Conservation (phyloP, 1,284 basidiomycete genomes). For the Sanguinoderma infundibulare region DNA sequence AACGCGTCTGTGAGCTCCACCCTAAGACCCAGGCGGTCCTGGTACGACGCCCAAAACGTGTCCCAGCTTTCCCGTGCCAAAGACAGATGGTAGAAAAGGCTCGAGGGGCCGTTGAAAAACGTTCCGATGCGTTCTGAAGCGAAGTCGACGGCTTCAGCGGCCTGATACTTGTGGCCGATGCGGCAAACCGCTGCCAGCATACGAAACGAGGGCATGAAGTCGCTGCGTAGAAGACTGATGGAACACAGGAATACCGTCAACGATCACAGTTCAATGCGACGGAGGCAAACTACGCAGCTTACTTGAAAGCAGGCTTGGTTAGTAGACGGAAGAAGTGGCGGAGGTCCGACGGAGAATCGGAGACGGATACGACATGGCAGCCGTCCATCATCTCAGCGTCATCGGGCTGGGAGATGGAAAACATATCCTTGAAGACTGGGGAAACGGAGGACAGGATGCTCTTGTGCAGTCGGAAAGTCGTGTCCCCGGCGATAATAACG, state of each 20-base stretch:
- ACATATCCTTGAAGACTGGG: slow-evolving; percentile 7
- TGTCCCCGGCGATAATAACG: slow-evolving; percentile 1
- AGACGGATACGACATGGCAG: slow-evolving; percentile 5
- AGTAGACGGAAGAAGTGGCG: slow-evolving; percentile 5
- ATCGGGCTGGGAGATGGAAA: slow-evolving; percentile 1
- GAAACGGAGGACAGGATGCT: slow-evolving; percentile 7
- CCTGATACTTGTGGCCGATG: slow-evolving; percentile 12
- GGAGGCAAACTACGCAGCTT: too few relatives aligned
- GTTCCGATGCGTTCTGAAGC: background rate
- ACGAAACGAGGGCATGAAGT: background rate
- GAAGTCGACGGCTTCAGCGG: background rate
- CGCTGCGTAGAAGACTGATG: background rate
- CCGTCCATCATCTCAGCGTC: slow-evolving; percentile 2
- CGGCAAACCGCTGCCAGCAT: background rate
- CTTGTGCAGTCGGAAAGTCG: slow-evolving; percentile 10
- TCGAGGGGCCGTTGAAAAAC: background rate
- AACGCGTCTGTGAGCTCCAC: background rate
- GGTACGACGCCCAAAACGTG: background rate
- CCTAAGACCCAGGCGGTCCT: background rate
- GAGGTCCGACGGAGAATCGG: slow-evolving; percentile 5
- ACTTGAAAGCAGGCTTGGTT: background rate
- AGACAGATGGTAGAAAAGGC: background rate
- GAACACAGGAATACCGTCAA: background rate
- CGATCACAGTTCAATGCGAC: background rate
- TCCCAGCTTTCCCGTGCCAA: background rate